Percentiles rank a stretch among this genome's conserved stretches.
phyloP scores from a whole-genome alignment of 345 rosid genomes.

The Bretschneidera sinensis region DNA sequence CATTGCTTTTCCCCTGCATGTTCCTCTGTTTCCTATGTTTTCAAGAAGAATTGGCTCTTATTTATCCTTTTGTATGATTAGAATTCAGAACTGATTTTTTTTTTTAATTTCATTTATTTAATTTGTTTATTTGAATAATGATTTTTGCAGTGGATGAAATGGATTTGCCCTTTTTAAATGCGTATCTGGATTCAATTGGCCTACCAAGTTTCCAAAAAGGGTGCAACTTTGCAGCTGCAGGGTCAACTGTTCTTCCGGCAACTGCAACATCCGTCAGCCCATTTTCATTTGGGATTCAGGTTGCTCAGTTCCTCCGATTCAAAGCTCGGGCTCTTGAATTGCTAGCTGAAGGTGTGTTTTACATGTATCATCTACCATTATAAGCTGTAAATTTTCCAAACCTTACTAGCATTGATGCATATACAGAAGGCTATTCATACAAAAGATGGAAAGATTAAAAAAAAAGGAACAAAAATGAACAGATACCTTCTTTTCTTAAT shows the following conservation, averaged over 20 bases:
- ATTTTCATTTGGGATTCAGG: constrained; percentile 71
- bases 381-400: neutral
- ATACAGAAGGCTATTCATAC: neutral
- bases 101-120: neutral
- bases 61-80: neutral
- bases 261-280: constrained; percentile 72
- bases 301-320: constrained; percentile 76
- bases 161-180: constrained; percentile 84
- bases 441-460: too few species aligned
- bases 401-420: neutral
- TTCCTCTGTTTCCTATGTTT: constrained; percentile 17
- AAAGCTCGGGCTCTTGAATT: constrained; percentile 62
- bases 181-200: constrained; percentile 84
- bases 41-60: neutral
- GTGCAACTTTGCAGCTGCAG: constrained; percentile 93
- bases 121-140: neutral
- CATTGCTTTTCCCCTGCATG: neutral
- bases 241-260: constrained; percentile 72
- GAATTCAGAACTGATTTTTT: too few species aligned
- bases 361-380: too few species aligned
- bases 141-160: constrained; percentile 78
- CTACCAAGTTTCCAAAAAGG: constrained; percentile 73
- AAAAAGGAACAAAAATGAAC: neutral
- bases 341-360: constrained; percentile 46
- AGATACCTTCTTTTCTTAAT: neutral